Evolutionary conservation across 2,329 filamentous ascomycete species (phyloP), one percentile per base, ranked within the genome.

Genomic region (Pezicula radicicola): DNA sequence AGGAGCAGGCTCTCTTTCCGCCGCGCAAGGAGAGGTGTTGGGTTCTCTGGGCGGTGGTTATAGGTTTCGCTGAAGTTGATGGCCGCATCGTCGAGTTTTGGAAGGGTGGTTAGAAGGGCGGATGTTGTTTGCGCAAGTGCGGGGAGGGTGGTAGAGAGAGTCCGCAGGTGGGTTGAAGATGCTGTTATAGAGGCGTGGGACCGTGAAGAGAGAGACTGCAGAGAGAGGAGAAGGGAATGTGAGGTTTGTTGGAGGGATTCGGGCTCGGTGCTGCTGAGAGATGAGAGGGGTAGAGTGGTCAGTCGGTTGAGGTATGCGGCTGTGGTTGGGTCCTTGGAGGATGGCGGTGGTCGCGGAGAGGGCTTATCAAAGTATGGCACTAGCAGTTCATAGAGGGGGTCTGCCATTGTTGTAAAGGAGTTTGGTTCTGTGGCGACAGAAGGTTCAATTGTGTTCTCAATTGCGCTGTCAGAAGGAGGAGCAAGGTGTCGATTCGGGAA

Each of bases 131-230:
- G 75, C 36, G 81, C 82, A 42, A 97, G 74, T 13, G 75, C 69
- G 0, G 91, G 89, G n/a, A 99, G 75, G 1, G 85, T 81, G n/a
- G 78, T 76, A 46, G 78, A 77, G 7, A 97, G 78, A 9, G 84
- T 84, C n/a, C 83, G 80, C 63, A 97, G 85, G 61, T 89, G 86
- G 60, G 84, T 81, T 19, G 89, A 85, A 4, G 93, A 94, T 49
- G 85, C 78, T 61, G 97, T 91, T 58, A 97, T 85, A 16, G 86
- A 79, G 66, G 87, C 89, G 70, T 97, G 87, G 1, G 92, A 96
- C 60, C 89, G 88, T 62, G 96, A 96, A 7, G 92, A 93, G 46
- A 97, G 83, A 0, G 84, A 82, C 68, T 99, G 94, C 1, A 97
- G 79, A 1, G 91, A 89, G 39, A 96, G 82, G 13, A 93, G 80